Evolutionary conservation across 2,329 filamentous ascomycete genomes (phyloP).

Genomic region (Coniochaeta sp.): DNA sequence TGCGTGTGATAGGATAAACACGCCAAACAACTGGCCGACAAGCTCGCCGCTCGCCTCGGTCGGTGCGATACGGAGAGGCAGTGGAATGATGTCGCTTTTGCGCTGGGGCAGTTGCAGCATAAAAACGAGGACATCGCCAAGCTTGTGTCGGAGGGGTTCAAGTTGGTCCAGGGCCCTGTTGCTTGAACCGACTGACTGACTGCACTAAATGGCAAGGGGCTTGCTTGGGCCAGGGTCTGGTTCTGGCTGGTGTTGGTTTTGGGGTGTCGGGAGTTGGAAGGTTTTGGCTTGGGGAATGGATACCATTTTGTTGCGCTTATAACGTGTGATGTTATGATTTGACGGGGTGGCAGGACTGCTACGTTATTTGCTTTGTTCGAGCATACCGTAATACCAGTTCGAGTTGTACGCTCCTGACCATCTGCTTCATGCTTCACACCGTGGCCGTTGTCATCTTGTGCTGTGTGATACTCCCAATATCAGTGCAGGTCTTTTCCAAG

Average conservation of each 20-base stretch:
- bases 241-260: not conserved
- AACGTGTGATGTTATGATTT: not conserved
- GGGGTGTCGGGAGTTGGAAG: not conserved
- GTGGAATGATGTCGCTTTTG: conserved; percentile 96
- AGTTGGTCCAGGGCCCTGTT: conserved; percentile 57
- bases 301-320: not conserved
- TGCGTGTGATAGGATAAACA: conserved; percentile 97
- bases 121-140: conserved; percentile 88
- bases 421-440: no score
- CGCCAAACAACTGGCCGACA: conserved; percentile 86
- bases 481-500: no score
- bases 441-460: no score
- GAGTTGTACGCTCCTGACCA: no score
- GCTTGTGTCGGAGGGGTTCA: conserved; percentile 68
- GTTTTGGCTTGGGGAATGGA: not conserved
- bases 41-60: conserved; percentile 77
- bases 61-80: conserved; percentile 89
- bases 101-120: conserved; percentile 80
- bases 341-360: no score
- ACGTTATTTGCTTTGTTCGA: no score
- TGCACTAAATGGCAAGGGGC: not conserved
- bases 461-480: no score
- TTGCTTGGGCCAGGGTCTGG: not conserved
- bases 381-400: no score
- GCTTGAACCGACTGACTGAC: not conserved